Evolutionary conservation across 306 rosid species (phyloP).

Genomic region (Casuarina equisetifolia): DNA sequence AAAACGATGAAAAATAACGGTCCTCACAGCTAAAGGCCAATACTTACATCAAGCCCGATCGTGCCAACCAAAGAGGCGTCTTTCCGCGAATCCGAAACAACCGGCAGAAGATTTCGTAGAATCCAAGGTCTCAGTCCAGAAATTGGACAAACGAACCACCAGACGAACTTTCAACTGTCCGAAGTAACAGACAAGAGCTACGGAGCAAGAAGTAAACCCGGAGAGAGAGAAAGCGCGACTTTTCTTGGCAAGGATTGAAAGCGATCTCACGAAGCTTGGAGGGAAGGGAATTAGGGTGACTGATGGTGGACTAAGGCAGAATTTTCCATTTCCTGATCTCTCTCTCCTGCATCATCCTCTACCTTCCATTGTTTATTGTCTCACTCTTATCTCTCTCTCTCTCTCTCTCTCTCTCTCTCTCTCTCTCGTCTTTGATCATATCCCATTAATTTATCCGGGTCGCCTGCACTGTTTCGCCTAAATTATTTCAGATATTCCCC

Average conservation of each 20-base stretch:
- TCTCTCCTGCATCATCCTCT: not conserved
- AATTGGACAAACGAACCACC: not conserved
- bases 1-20: not conserved
- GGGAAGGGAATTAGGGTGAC: not conserved
- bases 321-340: not conserved
- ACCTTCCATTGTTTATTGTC: not conserved
- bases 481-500: not conserved
- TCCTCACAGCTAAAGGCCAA: slow-evolving; percentile 14
- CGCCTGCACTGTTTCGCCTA: not conserved
- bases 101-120: not conserved
- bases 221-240: slow-evolving; percentile 12
- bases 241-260: not conserved
- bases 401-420: not conserved
- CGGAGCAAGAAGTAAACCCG: not conserved
- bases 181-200: not conserved
- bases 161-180: not conserved
- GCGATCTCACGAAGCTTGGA: not conserved
- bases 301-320: not conserved
- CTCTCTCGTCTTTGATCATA: not conserved
- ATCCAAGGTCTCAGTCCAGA: not conserved
- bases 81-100: not conserved
- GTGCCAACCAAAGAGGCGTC: not conserved
- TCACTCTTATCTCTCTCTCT: not conserved
- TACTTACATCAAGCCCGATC: not conserved
- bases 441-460: not conserved